These are phyloP conservation scores for Saccharomyces hybrid DNA, from an alignment of 1,139 yeast genomes.

Conservation along the genomic window DNA sequence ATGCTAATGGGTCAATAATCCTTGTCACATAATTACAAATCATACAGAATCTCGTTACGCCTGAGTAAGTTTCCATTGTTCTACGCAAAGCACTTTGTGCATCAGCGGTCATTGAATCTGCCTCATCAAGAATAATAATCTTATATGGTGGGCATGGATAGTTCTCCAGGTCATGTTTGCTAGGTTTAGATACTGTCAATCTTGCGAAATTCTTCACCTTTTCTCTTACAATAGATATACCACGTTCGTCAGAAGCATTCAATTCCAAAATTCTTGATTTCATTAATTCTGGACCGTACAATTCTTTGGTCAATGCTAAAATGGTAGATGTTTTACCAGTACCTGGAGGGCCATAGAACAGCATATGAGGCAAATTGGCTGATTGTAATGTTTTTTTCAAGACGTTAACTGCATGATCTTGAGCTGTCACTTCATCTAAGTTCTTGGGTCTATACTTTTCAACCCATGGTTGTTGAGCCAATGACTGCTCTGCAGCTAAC, in stretches of 20 bases:
- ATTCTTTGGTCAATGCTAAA: constrained; percentile 75
- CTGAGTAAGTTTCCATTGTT: constrained; percentile 92
- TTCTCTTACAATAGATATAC: constrained; percentile 86
- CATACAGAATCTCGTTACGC: constrained; percentile 84
- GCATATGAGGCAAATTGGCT: constrained; percentile 88
- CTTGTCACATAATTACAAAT: constrained; percentile 94
- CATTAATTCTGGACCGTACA: constrained; percentile 66
- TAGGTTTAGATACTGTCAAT: constrained; percentile 74
- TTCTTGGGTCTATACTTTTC: constrained; percentile 53
- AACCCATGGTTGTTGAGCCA: constrained; percentile 29
- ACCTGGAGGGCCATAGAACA: constrained; percentile 96
- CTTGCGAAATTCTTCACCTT: constrained; percentile 90
- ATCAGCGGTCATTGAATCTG: constrained; percentile 97
- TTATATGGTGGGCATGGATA: constrained; percentile 96
- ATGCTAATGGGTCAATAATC: constrained; percentile 92
- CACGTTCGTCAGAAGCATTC: constrained; percentile 95
- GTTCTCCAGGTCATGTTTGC: constrained; percentile 53
- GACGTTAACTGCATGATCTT: constrained; percentile 84
- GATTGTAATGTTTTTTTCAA: constrained; percentile 69
- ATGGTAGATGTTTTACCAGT: constrained; percentile 95
- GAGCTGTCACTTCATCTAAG: constrained; percentile 83
- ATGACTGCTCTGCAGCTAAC: constrained; percentile 19
- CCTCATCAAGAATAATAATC: constrained; percentile 80
- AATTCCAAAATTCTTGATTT: constrained; percentile 79
- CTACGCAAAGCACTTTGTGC: constrained; percentile 94